Base-by-base conservation (phyloP, 129 eudicot genomes). In the Kitagawia praeruptora region DNA sequence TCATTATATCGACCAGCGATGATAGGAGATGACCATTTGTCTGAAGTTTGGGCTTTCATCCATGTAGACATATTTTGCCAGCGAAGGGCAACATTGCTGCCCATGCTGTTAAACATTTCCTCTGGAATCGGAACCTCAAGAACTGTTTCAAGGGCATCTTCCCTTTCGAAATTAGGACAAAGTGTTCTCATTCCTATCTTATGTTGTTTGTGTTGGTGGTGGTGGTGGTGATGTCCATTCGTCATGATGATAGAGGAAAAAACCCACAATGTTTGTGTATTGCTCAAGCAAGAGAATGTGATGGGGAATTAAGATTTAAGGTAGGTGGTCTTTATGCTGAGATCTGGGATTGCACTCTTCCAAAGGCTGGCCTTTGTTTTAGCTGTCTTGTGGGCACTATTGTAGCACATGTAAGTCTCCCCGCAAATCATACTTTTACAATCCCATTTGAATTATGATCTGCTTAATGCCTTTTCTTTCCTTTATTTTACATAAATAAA, bases 31-130 rank as follows among this genome's bases (percentile, higher is more conserved):
- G 94, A 82, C 91, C 91, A 92, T 85, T 90, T 92, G 48, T 92
- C 96, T 0, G 79, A 27, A 2, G 96, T 90, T 70, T 95, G 98
- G 40, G 94, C 97, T 79, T 86, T 95, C 98, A 95, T 92, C 98
- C 98, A 92, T 12, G 94, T 84, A 4, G 97, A 88, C 98, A 92
- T 89, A 76, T 92, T 92, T 77, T 92, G 97, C 95, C 99, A 96
- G 53, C 98, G 81, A 34, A 89, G 81, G n/a, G 89, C 90, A 8
- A 72, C 80, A 25, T 70, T 89, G 70, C 77, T 87, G 15, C 93
- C 93, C 86, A 89, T 53, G 67, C 82, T 78, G n/a, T 80, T 70
- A 67, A 89, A 89, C 91, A 89, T 85, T 67, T 89, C 91, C 75
- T 89, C 93, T 18, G 93, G 93, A 6, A 89, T 84, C 12, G 93